Percentiles rank a stretch among this genome's conserved stretches.
Conservation (phyloP, 257 asterid species). For the Fraxinus excelsior region DNA sequence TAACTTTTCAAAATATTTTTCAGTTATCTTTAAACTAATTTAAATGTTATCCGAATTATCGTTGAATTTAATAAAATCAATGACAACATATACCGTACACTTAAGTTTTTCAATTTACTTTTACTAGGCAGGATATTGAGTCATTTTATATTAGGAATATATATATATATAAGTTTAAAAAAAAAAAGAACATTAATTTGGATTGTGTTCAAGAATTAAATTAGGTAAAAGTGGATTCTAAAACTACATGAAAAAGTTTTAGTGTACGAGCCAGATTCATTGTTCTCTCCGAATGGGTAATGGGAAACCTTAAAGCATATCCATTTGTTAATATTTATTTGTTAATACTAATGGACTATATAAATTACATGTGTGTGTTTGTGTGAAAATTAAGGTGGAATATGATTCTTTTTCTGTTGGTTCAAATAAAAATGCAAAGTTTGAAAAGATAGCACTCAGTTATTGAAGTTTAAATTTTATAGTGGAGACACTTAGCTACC, state of each 20-base stretch:
- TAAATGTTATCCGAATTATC: too few species aligned
- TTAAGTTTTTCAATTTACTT: too few species aligned
- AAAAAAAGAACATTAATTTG: background rate
- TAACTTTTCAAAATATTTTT: too few species aligned
- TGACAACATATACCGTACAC: background rate
- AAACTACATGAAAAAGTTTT: background rate
- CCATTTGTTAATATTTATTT: background rate
- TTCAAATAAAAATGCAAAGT: conserved; percentile 39
- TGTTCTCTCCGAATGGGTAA: conserved; percentile 22
- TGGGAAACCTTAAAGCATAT: conserved; percentile 4
- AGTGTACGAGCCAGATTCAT: conserved; percentile 27
- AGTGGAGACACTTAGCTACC: conserved; percentile 4
- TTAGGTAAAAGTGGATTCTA: background rate
- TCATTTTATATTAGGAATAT: background rate
- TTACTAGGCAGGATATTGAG: too few species aligned
- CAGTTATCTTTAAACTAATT: too few species aligned
- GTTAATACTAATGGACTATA: background rate
- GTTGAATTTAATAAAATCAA: too few species aligned
- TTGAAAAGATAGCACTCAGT: conserved; percentile 36
- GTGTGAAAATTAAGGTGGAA: conserved; percentile 34
- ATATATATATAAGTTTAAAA: too few species aligned
- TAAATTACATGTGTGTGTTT: background rate
- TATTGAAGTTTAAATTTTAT: background rate
- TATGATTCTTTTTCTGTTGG: conserved; percentile 49
- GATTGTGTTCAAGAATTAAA: background rate